phyloP scores from a whole-genome alignment of 257 asterid genomes.

The Jaltomata sinuosa region DNA sequence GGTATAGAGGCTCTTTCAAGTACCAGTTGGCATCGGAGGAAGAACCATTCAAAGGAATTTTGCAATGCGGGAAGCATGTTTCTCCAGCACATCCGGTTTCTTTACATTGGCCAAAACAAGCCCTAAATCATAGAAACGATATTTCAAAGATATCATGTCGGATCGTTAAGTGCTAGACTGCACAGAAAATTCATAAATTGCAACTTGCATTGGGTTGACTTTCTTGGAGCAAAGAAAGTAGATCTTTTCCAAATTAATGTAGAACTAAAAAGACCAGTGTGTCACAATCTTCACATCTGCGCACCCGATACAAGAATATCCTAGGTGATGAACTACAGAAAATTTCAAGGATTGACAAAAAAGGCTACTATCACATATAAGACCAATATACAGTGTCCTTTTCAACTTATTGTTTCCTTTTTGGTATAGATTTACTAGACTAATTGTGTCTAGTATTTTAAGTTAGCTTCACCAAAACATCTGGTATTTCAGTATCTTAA shows the following conservation, averaged over 20 bases:
- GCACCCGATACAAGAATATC: no score
- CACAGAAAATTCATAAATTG: neutral
- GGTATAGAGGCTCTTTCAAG: conserved; percentile 27
- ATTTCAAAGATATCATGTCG: neutral
- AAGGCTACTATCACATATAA: neutral
- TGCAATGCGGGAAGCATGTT: conserved; percentile 56
- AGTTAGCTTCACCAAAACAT: neutral
- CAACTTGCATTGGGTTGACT: neutral
- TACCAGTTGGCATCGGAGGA: conserved; percentile 21
- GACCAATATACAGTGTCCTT: neutral
- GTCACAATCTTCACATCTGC: neutral
- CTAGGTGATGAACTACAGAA: neutral
- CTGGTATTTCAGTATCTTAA: neutral
- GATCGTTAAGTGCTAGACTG: neutral
- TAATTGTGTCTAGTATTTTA: no score
- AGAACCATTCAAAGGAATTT: conserved; percentile 34
- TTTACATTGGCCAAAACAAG: conserved; percentile 56
- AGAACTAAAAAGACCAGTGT: neutral
- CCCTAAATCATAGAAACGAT: conserved; percentile 25
- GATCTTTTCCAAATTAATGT: neutral
- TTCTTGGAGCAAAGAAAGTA: neutral
- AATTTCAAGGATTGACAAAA: neutral
- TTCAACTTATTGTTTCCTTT: neutral
- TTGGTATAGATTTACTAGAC: neutral
- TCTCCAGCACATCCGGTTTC: conserved; percentile 59